phyloP scores from a whole-genome alignment of 768 basidiomycete species.

The Amanita polypyramis region DNA sequence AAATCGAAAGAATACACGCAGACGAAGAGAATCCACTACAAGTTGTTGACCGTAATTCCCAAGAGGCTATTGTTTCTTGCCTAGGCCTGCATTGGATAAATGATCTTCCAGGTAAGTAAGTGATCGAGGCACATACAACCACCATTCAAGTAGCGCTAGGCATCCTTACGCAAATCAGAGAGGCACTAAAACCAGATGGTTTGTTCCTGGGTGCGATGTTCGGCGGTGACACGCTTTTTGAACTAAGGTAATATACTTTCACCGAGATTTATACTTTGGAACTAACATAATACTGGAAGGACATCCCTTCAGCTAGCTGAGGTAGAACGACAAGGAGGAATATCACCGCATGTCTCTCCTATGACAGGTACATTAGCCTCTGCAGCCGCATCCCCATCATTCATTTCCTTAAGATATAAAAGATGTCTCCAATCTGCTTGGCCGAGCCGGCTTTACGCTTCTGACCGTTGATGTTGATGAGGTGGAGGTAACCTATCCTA shows the following conservation, averaged over 20 bases:
- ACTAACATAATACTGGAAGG: conserved; percentile 26
- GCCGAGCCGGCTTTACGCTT: conserved; percentile 86
- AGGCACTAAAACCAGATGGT: conserved; percentile 81
- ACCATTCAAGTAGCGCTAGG: conserved; percentile 33
- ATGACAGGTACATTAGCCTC: conserved; percentile 70
- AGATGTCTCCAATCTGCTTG: conserved; percentile 87
- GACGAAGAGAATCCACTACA: conserved; percentile 79
- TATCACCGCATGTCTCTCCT: conserved; percentile 93
- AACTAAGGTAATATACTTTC: conserved; percentile 50
- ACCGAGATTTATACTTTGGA: not conserved
- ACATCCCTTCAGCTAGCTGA: conserved; percentile 92
- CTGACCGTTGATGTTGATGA: conserved; percentile 96
- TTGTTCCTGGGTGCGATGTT: conserved; percentile 92
- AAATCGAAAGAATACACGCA: conserved; percentile 63
- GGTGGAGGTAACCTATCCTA: conserved; percentile 81
- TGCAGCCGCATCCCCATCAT: not conserved
- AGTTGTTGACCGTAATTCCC: conserved; percentile 56
- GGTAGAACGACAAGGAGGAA: conserved; percentile 87
- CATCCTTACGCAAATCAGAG: conserved; percentile 75
- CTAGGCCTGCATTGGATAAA: conserved; percentile 95
- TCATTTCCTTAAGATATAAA: conserved; percentile 55
- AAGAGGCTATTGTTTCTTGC: conserved; percentile 89
- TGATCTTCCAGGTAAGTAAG: conserved; percentile 74
- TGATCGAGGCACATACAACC: not conserved
- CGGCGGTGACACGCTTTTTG: conserved; percentile 94